Percentiles rank a stretch among this genome's conserved stretches.
Evolutionary conservation across 2,329 filamentous ascomycete species (phyloP).

Genomic region (Penicillium paneum): DNA sequence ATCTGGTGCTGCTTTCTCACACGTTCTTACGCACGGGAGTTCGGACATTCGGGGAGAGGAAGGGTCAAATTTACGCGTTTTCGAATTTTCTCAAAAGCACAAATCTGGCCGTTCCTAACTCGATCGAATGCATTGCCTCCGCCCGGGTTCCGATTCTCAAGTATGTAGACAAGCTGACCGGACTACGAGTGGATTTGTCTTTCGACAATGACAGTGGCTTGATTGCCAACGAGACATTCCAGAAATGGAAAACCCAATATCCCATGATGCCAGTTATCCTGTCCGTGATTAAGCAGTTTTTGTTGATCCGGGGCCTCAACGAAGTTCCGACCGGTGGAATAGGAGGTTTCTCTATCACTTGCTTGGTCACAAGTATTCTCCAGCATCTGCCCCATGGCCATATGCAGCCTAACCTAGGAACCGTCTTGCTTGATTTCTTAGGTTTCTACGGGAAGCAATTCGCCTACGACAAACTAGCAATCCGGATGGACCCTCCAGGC

Average conservation of each 20-base stretch:
- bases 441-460: slow-evolving; percentile 85
- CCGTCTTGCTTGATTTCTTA: slow-evolving; percentile 82
- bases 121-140: slow-evolving; percentile 65
- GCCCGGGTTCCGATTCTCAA: slow-evolving; percentile 93
- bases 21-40: slow-evolving; percentile 56
- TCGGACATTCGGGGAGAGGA: slow-evolving; percentile 50
- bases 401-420: slow-evolving; percentile 67
- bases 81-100: slow-evolving; percentile 56
- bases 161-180: slow-evolving; percentile 74
- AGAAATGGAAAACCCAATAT: slow-evolving; percentile 72
- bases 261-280: slow-evolving; percentile 85
- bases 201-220: slow-evolving; percentile 89
- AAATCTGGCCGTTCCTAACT: slow-evolving; percentile 56
- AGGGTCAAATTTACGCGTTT: slow-evolving; percentile 60
- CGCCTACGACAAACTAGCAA: slow-evolving; percentile 65
- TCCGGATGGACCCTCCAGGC: slow-evolving; percentile 70
- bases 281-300: slow-evolving; percentile 85
- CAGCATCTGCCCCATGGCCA: slow-evolving; percentile 73
- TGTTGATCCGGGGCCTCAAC: slow-evolving; percentile 84
- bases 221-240: slow-evolving; percentile 74
- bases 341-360: slow-evolving; percentile 91
- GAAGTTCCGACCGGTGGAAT: slow-evolving; percentile 89
- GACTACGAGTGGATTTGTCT: slow-evolving; percentile 83
- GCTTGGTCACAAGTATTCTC: slow-evolving; percentile 83
- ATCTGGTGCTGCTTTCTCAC: slow-evolving; percentile 73